These are phyloP conservation scores for Yarrowia porcina DNA, from an alignment of 805 yeast genomes.

Conservation along the genomic window DNA sequence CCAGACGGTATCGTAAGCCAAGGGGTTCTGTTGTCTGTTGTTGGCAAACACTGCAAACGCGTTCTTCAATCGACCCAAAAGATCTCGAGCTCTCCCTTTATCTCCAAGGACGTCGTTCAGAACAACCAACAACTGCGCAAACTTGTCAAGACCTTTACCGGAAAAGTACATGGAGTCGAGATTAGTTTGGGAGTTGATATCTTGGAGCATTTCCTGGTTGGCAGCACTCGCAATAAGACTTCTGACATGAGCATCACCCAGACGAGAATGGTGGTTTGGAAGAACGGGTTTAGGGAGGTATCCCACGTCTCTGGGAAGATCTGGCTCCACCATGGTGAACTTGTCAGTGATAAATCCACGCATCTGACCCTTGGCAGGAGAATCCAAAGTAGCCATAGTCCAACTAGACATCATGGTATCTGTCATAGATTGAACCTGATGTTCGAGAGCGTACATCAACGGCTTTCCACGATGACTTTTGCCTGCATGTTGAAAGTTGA, in stretches of 20 bases:
- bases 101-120: conserved; percentile 61
- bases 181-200: conserved; percentile 49
- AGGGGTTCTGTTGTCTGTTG: conserved; percentile 63
- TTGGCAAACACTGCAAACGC: conserved; percentile 63
- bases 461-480: conserved; percentile 27
- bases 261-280: conserved; percentile 40
- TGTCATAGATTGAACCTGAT: conserved; percentile 47
- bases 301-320: conserved; percentile 41
- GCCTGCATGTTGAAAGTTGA: conserved; percentile 34
- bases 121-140: conserved; percentile 73
- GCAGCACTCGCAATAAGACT: conserved; percentile 45
- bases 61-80: conserved; percentile 54
- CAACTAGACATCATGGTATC: conserved; percentile 32
- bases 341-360: conserved; percentile 37
- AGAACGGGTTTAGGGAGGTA: conserved; percentile 56
- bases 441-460: conserved; percentile 59
- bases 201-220: conserved; percentile 45
- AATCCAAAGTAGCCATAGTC: conserved; percentile 42
- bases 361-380: conserved; percentile 45
- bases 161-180: conserved; percentile 82
- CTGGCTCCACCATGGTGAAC: conserved; percentile 37
- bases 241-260: conserved; percentile 39
- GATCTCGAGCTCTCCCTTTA: conserved; percentile 43
- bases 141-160: conserved; percentile 78
- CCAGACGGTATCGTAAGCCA: conserved; percentile 71